Base-by-base conservation (phyloP, 225 moss, liverwort and hornwort species). In the Asterella californica region DNA sequence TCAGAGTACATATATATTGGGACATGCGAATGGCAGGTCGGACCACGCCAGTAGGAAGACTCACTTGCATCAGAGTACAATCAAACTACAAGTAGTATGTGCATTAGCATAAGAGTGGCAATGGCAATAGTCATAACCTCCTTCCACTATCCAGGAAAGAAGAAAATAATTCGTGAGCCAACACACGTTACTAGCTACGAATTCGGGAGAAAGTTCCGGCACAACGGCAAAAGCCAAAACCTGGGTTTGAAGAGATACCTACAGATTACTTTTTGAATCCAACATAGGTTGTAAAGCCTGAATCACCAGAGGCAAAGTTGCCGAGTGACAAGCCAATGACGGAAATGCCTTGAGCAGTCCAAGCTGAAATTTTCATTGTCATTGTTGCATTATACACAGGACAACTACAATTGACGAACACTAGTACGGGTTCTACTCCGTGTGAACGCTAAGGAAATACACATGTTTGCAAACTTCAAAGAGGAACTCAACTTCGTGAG, bases 231-330 rank as follows among this genome's bases (percentile, higher is more conserved):
- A 29, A 15, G 54, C n/a, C 21, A 72, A 11, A 74, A 50, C 22
- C 29, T 72, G 61, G 33, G 47, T 55, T 19, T 15, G 37, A 53
- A 76, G 63, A 79, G 79, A 52, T 49, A 81, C 83, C 46, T 37
- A 79, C 84, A 77, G 42, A 70, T 85, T 79, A 72, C 70, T 67
- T 38, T 84, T 84, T 27, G 61, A 71, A 59, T 77, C 81, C 80
- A 88, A 74, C 86, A 88, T 82, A 6, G 88, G 86, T 46, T 84
- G 86, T 73, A 88, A 75, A 29, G 80, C 80, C 65, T 88, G 88
- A 42, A 88, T 50, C 25, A 88, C 88, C 32, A 88, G 79, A 78
- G 88, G 84, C 53, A 88, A 72, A 57, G 88, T 88, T 57, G 84
- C 78, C 21, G 82, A 83, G 78, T 88, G 86, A 78, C 86, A 82